A percentile compares a stretch with the other conserved stretches of the same genome.
phyloP scores from a whole-genome alignment of 2,329 filamentous ascomycete species.

The Lithohypha guttulata region DNA sequence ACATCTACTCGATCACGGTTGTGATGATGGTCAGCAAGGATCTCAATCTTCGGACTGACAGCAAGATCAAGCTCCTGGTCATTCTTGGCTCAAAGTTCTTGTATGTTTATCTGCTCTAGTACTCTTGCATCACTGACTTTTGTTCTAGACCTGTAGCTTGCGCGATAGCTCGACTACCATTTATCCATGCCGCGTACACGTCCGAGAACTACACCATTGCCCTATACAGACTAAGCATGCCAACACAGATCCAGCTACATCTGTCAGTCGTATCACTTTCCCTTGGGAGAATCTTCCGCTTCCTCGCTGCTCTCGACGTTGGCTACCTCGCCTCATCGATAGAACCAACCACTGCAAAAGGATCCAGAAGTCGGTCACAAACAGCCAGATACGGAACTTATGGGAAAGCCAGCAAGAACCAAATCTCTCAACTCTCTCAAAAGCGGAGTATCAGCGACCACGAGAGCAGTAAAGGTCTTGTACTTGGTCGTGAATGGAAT shows the following conservation, averaged over 20 bases:
- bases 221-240: background rate
- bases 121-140: no score
- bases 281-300: background rate
- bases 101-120: no score
- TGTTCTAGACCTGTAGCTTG: background rate
- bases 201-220: background rate
- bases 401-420: background rate
- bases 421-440: background rate
- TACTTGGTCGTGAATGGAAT: no score
- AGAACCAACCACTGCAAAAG: background rate
- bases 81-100: background rate
- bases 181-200: background rate
- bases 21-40: background rate
- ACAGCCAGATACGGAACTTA: background rate
- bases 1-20: background rate
- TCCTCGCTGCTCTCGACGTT: background rate
- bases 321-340: slow-evolving; percentile 1
- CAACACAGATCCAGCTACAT: background rate
- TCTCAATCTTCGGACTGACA: background rate
- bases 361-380: background rate
- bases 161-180: background rate
- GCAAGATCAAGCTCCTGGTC: background rate
- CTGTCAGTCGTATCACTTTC: background rate
- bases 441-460: background rate
- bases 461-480: background rate